A percentile compares a stretch with the other conserved stretches of the same genome.
These are phyloP conservation scores for Acacia concinna DNA, from an alignment of 331 rosid genomes.

Conservation along the genomic window DNA sequence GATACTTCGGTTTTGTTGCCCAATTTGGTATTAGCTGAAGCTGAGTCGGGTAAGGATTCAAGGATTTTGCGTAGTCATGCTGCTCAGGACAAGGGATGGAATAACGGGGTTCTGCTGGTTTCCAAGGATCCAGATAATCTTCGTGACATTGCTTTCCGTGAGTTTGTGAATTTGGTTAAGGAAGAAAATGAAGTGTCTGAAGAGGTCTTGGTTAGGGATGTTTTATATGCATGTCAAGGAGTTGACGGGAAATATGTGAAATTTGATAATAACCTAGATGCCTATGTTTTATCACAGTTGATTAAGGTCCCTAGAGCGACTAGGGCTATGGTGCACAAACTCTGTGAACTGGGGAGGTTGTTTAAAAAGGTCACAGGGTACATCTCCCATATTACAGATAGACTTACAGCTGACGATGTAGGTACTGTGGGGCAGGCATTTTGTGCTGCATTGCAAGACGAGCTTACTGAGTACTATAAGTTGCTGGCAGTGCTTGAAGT, in stretches of 20 bases:
- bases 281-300: slow-evolving; percentile 53
- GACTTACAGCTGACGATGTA: slow-evolving; percentile 75
- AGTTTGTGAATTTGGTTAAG: slow-evolving; percentile 63
- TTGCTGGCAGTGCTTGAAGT: slow-evolving; percentile 83
- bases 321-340: slow-evolving; percentile 63
- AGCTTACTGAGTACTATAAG: slow-evolving; percentile 87
- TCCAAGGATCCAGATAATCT: slow-evolving; percentile 73
- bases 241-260: slow-evolving; percentile 82
- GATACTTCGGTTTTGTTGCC: slow-evolving; percentile 66
- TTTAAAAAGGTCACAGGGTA: slow-evolving; percentile 77
- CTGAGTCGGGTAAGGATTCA: slow-evolving; percentile 39
- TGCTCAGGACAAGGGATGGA: slow-evolving; percentile 46
- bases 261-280: slow-evolving; percentile 44
- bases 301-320: slow-evolving; percentile 75
- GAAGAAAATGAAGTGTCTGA: slow-evolving; percentile 80
- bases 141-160: slow-evolving; percentile 68
- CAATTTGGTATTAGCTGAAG: slow-evolving; percentile 45
- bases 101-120: slow-evolving; percentile 67
- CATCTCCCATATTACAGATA: slow-evolving; percentile 68
- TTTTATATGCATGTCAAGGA: slow-evolving; percentile 89
- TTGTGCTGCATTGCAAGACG: slow-evolving; percentile 92
- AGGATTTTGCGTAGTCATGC: slow-evolving; percentile 32
- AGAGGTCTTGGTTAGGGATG: slow-evolving; percentile 84
- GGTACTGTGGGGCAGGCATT: slow-evolving; percentile 93
- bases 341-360: slow-evolving; percentile 84